Base-by-base conservation (phyloP, 2,329 filamentous ascomycete species). In the Paecilomyces dactylethromorphus region DNA sequence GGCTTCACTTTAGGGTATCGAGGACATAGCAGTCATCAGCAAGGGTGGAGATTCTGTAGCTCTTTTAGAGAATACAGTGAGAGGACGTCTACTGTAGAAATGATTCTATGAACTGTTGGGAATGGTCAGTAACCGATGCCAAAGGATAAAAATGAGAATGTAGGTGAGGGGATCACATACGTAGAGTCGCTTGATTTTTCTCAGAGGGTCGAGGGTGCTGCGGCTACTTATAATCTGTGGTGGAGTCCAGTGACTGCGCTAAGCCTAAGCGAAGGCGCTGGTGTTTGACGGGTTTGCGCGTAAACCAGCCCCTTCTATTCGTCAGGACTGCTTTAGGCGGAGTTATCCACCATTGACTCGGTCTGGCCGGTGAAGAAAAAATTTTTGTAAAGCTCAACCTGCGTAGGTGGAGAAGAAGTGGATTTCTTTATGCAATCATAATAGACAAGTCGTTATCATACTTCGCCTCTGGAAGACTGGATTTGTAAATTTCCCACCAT, bases 81-180 rank as follows among this genome's bases (percentile, higher is more conserved):
- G 83, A 84, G 89, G 72, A 92, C 87, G 87, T 90, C 84, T 87
- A 92, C 91, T 96, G 92, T 92, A 96, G 89, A 96, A 95, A 90
- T 91, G 90, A 93, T 93, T 92, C 90, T 91, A 78, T 79, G 76
- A 78, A 78, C 75, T 78, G 70, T 71, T 58, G 60, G 50, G 26
- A 57, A 55, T 51, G 24, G 66, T 70, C 64, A 70, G 68, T 51
- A 62, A 50, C 24, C 54, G 45, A 54, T 33, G 39, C 39, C 39
- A 31, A 26, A 39, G 45, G 45, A 21, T 29, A 2, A 3, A n/a
- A 18, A 45, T 45, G 39, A 18, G 22, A 67, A 60, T 55, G 64
- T 69, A 68, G 59, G 65, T 69, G 66, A 64, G 53, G 58, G 64
- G 60, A 53, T 57, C 62, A 72, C 72, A 65, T 66, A 75, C 69